phyloP scores from a whole-genome alignment of 441 rosid genomes.

The Raphanus hybrid region DNA sequence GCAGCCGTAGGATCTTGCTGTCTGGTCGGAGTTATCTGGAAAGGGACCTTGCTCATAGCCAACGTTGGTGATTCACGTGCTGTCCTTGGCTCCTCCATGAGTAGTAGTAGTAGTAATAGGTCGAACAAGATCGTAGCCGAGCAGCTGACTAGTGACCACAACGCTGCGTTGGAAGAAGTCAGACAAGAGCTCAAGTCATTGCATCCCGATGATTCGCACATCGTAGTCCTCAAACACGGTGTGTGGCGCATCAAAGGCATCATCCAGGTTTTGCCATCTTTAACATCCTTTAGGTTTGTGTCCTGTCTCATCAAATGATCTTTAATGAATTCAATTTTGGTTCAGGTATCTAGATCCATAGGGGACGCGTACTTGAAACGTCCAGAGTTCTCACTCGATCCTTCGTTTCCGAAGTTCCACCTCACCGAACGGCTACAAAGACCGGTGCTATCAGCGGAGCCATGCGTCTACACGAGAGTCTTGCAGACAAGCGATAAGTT shows the following conservation, averaged over 20 bases:
- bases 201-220: conserved; percentile 88
- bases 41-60: conserved; percentile 74
- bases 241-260: conserved; percentile 98
- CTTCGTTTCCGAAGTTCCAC: conserved; percentile 81
- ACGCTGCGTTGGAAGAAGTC: conserved; percentile 83
- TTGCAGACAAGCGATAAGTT: conserved; percentile 69
- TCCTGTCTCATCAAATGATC: background rate
- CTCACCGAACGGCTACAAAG: conserved; percentile 71
- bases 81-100: background rate
- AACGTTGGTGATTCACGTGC: conserved; percentile 96
- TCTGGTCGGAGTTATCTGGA: conserved; percentile 84
- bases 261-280: conserved; percentile 64
- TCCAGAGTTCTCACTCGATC: conserved; percentile 81
- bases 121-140: conserved; percentile 77
- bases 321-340: conserved; percentile 30
- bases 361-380: conserved; percentile 94
- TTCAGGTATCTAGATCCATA: conserved; percentile 87
- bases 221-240: conserved; percentile 81
- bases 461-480: conserved; percentile 61
- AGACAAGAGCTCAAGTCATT: conserved; percentile 82
- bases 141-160: conserved; percentile 82
- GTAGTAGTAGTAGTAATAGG: conserved; percentile 18
- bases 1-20: conserved; percentile 95
- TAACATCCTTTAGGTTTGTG: background rate
- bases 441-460: conserved; percentile 83